phyloP scores from a whole-genome alignment of 2,329 filamentous ascomycete genomes.

The Pseudomassariella vexata region DNA sequence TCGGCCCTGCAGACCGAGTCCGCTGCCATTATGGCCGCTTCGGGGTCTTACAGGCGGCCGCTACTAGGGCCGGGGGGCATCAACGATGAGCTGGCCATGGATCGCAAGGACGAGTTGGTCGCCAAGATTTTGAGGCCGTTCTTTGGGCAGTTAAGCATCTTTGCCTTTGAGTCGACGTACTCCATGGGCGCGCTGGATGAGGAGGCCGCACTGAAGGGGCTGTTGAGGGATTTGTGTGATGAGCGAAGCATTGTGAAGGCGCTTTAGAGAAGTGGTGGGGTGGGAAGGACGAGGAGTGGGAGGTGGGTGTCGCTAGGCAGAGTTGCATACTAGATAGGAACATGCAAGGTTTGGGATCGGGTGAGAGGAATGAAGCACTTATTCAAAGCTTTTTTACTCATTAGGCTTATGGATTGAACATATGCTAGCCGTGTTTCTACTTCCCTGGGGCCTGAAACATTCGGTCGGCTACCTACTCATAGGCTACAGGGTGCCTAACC shows the following conservation, averaged over 20 bases:
- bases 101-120: conserved; percentile 63
- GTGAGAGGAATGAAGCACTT: no score
- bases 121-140: conserved; percentile 79
- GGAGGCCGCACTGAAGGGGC: conserved; percentile 54
- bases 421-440: no score
- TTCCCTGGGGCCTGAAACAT: no score
- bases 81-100: conserved; percentile 48
- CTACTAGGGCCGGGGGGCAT: conserved; percentile 48
- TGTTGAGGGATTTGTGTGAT: conserved; percentile 75
- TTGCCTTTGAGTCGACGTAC: conserved; percentile 89
- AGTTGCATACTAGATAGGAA: background rate
- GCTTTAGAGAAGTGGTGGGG: conserved; percentile 36
- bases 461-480: no score
- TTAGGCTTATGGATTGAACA: no score
- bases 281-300: background rate
- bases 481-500: no score
- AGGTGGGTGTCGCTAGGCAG: background rate
- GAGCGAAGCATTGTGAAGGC: conserved; percentile 64
- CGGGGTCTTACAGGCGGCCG: conserved; percentile 32
- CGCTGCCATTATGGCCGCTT: conserved; percentile 4
- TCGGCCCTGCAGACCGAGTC: conserved; percentile 18
- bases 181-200: conserved; percentile 68
- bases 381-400: no score
- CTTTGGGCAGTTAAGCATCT: conserved; percentile 87
- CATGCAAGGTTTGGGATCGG: no score